A percentile compares a stretch with the other conserved stretches of the same genome.
phyloP scores from a whole-genome alignment of 345 rosid species.

The Triadica sebifera region DNA sequence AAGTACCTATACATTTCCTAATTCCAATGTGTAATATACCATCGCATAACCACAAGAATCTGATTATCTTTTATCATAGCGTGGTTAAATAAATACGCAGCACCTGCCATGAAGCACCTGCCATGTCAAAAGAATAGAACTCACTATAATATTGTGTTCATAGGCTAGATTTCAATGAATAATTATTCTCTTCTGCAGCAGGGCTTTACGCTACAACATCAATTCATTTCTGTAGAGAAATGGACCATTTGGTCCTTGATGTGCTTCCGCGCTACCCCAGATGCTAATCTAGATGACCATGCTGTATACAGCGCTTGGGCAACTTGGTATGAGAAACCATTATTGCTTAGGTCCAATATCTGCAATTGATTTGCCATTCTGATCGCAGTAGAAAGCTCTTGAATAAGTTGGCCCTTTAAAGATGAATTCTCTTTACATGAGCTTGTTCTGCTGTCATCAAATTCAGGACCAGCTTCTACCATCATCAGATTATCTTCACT shows the following conservation, averaged over 20 bases:
- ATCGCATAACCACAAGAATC: no score
- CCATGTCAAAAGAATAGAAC: not conserved
- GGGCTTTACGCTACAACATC: slow-evolving; percentile 58
- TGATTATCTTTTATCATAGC: not conserved
- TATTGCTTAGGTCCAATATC: slow-evolving; percentile 68
- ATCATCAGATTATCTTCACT: slow-evolving; percentile 61
- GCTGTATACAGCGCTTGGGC: slow-evolving; percentile 52
- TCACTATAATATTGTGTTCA: not conserved
- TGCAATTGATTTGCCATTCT: slow-evolving; percentile 58
- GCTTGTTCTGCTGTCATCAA: slow-evolving; percentile 48
- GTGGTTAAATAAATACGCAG: not conserved
- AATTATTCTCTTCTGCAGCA: slow-evolving; percentile 74
- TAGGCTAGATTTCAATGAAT: no score
- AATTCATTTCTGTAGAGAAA: slow-evolving; percentile 48
- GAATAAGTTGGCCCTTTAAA: slow-evolving; percentile 35
- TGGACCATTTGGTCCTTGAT: slow-evolving; percentile 53
- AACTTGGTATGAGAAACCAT: slow-evolving; percentile 51
- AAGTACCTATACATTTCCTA: no score
- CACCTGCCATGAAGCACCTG: no score
- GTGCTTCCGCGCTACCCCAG: slow-evolving; percentile 50
- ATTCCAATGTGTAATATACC: no score
- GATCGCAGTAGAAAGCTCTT: slow-evolving; percentile 59
- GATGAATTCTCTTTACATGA: slow-evolving; percentile 41
- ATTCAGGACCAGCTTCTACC: slow-evolving; percentile 35
- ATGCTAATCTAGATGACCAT: slow-evolving; percentile 58